Conservation (phyloP, 306 rosid species). For the Glycine soja region DNA sequence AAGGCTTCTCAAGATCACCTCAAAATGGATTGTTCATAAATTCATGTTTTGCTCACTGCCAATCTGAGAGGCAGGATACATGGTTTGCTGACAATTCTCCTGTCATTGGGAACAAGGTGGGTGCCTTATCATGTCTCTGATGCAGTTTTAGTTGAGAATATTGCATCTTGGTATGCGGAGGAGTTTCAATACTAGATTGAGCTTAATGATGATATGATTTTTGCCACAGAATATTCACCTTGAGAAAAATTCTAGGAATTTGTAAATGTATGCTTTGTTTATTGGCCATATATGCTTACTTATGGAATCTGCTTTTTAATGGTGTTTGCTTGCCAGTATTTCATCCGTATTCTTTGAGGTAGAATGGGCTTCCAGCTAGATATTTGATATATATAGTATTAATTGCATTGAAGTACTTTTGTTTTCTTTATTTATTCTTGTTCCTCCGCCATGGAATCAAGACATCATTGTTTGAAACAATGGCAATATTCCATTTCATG, state of each 20-base stretch:
- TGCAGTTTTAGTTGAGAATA: constrained; percentile 27
- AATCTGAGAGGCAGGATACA: constrained; percentile 89
- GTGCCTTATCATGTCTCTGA: constrained; percentile 24
- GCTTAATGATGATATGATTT: background rate
- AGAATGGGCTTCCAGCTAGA: background rate
- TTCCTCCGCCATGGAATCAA: background rate
- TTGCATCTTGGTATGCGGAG: constrained; percentile 7
- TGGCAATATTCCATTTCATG: background rate
- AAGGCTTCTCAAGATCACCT: constrained; percentile 62
- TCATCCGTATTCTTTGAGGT: background rate
- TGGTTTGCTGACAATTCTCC: constrained; percentile 94
- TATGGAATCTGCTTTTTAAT: background rate
- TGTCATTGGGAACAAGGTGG: constrained; percentile 72
- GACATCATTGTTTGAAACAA: background rate
- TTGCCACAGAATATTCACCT: background rate
- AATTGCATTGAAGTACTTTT: background rate
- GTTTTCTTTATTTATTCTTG: background rate
- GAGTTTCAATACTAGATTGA: background rate
- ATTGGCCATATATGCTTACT: constrained; percentile 2
- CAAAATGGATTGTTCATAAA: constrained; percentile 87
- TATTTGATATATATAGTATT: background rate
- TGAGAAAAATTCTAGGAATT: background rate
- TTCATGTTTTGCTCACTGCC: constrained; percentile 96
- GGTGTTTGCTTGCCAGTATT: constrained; percentile 6
- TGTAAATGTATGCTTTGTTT: background rate